A percentile compares a stretch with the other conserved stretches of the same genome.
These are phyloP conservation scores for Linanthus parryae DNA, from an alignment of 148 eudicot species.

Conservation along the genomic window DNA sequence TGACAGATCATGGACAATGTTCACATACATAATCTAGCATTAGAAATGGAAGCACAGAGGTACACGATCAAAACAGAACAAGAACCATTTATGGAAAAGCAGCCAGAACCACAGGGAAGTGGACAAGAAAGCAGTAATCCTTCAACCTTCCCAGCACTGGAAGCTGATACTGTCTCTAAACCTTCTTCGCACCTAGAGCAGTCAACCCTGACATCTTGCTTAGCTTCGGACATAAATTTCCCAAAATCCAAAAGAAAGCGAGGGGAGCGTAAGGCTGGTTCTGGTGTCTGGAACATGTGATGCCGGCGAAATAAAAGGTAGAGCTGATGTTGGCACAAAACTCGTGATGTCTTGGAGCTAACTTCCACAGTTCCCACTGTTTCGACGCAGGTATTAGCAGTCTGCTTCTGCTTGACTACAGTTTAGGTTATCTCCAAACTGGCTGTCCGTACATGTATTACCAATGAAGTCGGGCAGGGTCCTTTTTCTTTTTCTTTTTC, in stretches of 20 bases:
- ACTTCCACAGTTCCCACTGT: too few relatives aligned
- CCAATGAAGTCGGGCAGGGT: too few relatives aligned
- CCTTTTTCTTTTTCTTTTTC: too few relatives aligned
- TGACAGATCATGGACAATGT: slow-evolving; percentile 68
- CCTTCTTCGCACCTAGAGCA: slow-evolving; percentile 21
- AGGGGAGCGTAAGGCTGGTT: slow-evolving; percentile 83
- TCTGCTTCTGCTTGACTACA: too few relatives aligned
- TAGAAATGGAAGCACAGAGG: slow-evolving; percentile 36
- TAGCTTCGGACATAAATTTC: slow-evolving; percentile 41
- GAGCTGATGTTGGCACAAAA: too few relatives aligned
- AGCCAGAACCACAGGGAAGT: slow-evolving; percentile 29
- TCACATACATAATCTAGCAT: slow-evolving; percentile 29
- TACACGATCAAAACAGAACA: slow-evolving; percentile 10
- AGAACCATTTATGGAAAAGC: slow-evolving; percentile 27
- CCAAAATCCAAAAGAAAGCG: slow-evolving; percentile 70
- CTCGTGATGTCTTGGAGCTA: too few relatives aligned
- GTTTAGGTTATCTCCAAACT: too few relatives aligned
- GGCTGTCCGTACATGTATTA: too few relatives aligned
- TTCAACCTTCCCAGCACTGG: slow-evolving; percentile 15
- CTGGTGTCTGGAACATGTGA: slow-evolving; percentile 1
- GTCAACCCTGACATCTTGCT: slow-evolving; percentile 30
- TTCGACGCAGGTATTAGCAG: too few relatives aligned
- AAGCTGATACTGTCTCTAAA: slow-evolving; percentile 16
- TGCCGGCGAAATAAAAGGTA: too few relatives aligned
- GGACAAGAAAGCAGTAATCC: slow-evolving; percentile 25